A percentile compares a stretch with the other conserved stretches of the same genome.
Conservation (phyloP, 768 basidiomycete genomes). For the Tricholoma matsutake region DNA sequence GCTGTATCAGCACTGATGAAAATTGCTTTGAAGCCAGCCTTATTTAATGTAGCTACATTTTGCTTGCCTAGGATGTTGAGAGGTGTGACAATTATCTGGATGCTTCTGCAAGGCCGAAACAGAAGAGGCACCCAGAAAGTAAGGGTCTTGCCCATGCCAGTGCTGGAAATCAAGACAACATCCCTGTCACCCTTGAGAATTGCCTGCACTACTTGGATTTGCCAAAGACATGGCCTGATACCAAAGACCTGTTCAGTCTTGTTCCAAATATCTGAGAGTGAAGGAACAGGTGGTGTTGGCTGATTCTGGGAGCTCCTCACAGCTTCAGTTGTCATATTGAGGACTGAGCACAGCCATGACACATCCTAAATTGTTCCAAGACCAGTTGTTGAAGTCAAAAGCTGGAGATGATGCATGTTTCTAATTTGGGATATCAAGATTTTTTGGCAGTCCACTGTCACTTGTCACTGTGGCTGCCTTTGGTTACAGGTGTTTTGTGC, state of each 20-base stretch:
- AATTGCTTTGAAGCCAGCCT: slow-evolving; percentile 16
- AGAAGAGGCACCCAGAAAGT: slow-evolving; percentile 31
- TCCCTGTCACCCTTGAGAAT: slow-evolving; percentile 17
- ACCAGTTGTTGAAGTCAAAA: too few relatives aligned
- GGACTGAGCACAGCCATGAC: too few relatives aligned
- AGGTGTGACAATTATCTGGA: slow-evolving; percentile 24
- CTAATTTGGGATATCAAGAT: too few relatives aligned
- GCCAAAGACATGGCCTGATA: slow-evolving; percentile 17
- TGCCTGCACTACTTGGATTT: slow-evolving; percentile 14
- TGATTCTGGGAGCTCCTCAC: too few relatives aligned
- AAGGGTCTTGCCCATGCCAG: slow-evolving; percentile 29
- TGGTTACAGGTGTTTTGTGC: too few relatives aligned
- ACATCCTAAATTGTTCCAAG: too few relatives aligned
- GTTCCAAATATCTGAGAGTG: neutral
- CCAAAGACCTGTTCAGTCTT: neutral
- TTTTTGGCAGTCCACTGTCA: too few relatives aligned
- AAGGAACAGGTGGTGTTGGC: too few relatives aligned
- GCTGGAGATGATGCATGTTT: too few relatives aligned
- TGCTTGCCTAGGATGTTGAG: slow-evolving; percentile 23
- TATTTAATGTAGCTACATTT: slow-evolving; percentile 8
- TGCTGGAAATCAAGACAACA: slow-evolving; percentile 22
- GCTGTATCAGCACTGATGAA: slow-evolving; percentile 16
- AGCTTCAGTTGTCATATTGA: too few relatives aligned
- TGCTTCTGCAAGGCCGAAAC: slow-evolving; percentile 3
- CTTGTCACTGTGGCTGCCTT: too few relatives aligned